phyloP scores from a whole-genome alignment of 2,329 filamentous ascomycete genomes.

The Sphaerostilbella broomeana region DNA sequence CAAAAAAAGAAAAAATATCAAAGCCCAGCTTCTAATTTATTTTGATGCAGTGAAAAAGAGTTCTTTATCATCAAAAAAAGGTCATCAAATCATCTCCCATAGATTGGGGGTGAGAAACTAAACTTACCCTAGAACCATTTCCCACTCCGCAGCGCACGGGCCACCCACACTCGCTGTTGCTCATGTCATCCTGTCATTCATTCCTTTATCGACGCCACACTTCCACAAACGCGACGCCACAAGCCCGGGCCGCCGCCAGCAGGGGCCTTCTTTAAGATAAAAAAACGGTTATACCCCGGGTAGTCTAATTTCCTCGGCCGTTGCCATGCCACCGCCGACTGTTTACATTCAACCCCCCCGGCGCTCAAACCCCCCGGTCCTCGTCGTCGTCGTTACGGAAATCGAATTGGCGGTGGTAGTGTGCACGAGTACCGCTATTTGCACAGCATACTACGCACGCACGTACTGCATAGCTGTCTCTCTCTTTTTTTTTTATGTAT shows the following conservation, averaged over 20 bases:
- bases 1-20: neutral
- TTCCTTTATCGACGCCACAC: slow-evolving; percentile 2
- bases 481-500: too few relatives aligned
- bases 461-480: too few relatives aligned
- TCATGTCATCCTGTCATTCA: too few relatives aligned
- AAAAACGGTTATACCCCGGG: slow-evolving; percentile 20
- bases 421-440: slow-evolving; percentile 3
- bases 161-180: too few relatives aligned
- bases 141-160: too few relatives aligned
- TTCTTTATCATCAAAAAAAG: too few relatives aligned
- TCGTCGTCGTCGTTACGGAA: slow-evolving; percentile 11
- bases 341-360: slow-evolving; percentile 35
- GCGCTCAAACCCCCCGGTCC: slow-evolving; percentile 14
- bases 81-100: too few relatives aligned
- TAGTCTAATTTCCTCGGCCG: slow-evolving; percentile 8
- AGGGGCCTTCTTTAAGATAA: neutral
- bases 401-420: slow-evolving; percentile 10
- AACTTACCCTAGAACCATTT: too few relatives aligned
- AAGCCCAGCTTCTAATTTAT: neutral
- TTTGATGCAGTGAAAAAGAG: too few relatives aligned
- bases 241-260: neutral
- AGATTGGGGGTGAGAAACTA: too few relatives aligned
- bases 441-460: too few relatives aligned
- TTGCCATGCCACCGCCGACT: slow-evolving; percentile 34
- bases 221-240: slow-evolving; percentile 1